A percentile compares a stretch with the other conserved stretches of the same genome.
Evolutionary conservation across 1,284 basidiomycete species (phyloP).

Genomic region (Porphyrellus sp.): DNA sequence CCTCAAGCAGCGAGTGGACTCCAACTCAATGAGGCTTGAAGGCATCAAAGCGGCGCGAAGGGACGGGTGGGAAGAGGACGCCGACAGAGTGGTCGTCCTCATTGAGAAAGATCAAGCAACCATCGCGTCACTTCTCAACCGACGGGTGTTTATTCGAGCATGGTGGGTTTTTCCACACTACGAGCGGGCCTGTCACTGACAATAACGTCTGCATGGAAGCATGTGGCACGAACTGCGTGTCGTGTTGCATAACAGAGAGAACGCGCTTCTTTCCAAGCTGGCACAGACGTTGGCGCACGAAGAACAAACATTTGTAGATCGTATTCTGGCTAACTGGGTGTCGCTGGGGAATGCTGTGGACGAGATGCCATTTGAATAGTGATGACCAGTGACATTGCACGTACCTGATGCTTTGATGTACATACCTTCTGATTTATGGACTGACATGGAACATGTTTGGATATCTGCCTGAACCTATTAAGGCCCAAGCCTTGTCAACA

Average conservation of each 20-base stretch:
- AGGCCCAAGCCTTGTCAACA: not conserved
- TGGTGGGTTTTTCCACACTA: constrained; percentile 49
- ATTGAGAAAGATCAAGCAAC: constrained; percentile 78
- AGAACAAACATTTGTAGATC: constrained; percentile 64
- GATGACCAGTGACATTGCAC: constrained; percentile 1
- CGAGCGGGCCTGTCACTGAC: not conserved
- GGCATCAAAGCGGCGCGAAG: constrained; percentile 63
- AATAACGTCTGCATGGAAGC: constrained; percentile 39
- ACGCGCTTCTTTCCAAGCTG: constrained; percentile 71
- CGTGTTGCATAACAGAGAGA: constrained; percentile 84
- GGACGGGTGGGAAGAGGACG: constrained; percentile 81
- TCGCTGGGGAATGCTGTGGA: constrained; percentile 68
- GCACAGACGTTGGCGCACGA: constrained; percentile 71
- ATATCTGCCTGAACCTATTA: not conserved
- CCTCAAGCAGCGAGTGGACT: constrained; percentile 80
- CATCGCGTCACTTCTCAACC: constrained; percentile 65
- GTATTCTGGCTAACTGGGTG: constrained; percentile 67
- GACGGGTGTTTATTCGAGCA: constrained; percentile 80
- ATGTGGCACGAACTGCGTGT: constrained; percentile 92
- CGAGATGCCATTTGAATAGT: constrained; percentile 78
- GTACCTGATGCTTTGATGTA: constrained; percentile 4
- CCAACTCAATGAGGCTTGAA: constrained; percentile 72
- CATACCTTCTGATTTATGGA: constrained; percentile 14
- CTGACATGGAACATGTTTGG: constrained; percentile 14
- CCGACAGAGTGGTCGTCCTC: constrained; percentile 61